Evolutionary conservation across 306 rosid species (phyloP), one percentile per base, ranked within the genome.

Genomic region (Castanea crenata): DNA sequence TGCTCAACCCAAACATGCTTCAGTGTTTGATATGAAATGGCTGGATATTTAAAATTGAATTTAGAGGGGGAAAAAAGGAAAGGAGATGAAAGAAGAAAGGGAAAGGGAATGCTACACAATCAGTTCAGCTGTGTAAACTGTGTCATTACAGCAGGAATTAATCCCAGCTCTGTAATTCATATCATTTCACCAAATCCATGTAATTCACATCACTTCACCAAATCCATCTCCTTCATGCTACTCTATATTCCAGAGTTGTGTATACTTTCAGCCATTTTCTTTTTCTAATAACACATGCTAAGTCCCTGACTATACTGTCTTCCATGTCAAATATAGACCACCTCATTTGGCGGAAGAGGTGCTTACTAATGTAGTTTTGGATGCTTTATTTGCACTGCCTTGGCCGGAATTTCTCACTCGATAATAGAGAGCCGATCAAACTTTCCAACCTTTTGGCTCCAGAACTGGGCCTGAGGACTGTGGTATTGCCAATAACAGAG

Each of bases 401-500:
- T 19, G 93, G 91, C 73, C 97, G 92, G 77, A 96, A 96, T 3
- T 85, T 93, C 75, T 88, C 90, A 14, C 31, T 78, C 0, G 99
- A 91, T 81, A 96, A 49, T 82, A 96, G 83, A 8, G 91, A 84
- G 87, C 88, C 89, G 73, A 93, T 87, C 77, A 96, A 80, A 8
- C 70, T 84, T 83, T 91, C 99, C 2, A 96, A 89, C 67, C 98
- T 88, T 79, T 87, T 96, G 12, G 92, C 87, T 76, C 98, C 99
- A 0, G 87, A 82, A 59, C 92, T 79, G 5, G 99, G 99, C 75
- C 95, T 90, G 46, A 96, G 91, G 74, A 89, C 83, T 12, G 91
- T 83, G 21, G 87, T 72, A 74, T 86, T 69, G 35, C 98, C 96
- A 0, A 83, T 27, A 46, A 59, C 87, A 15, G 88, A 84, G 78